These are phyloP conservation scores for Daldinia sp. DNA, from an alignment of 2,329 filamentous ascomycete species.

Conservation along the genomic window DNA sequence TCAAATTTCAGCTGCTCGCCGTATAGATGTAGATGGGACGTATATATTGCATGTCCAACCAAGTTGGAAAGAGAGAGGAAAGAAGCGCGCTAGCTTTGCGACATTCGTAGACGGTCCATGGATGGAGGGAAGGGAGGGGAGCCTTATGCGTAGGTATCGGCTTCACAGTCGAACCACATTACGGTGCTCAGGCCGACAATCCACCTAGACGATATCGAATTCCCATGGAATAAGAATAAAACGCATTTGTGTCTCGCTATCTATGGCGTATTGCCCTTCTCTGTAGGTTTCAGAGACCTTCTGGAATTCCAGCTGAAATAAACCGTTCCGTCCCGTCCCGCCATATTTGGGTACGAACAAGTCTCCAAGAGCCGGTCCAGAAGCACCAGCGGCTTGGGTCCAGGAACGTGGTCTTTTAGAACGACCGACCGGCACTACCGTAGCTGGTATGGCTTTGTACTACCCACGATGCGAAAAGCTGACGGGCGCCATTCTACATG, in stretches of 20 bases:
- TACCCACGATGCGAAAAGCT: slow-evolving; percentile 34
- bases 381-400: slow-evolving; percentile 28
- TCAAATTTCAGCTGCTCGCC: slow-evolving; percentile 12
- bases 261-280: not conserved
- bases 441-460: slow-evolving; percentile 21
- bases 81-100: not conserved
- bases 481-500: slow-evolving; percentile 27
- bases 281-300: not conserved
- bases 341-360: slow-evolving; percentile 1
- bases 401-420: slow-evolving; percentile 34
- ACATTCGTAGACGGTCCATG: not conserved
- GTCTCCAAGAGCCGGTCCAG: slow-evolving; percentile 20
- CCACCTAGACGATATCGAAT: not conserved
- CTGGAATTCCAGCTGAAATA: slow-evolving; percentile 9
- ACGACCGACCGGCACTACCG: slow-evolving; percentile 25
- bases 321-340: slow-evolving; percentile 17
- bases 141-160: too few relatives aligned
- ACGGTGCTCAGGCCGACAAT: not conserved
- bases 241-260: too few relatives aligned
- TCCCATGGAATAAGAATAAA: too few relatives aligned
- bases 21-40: slow-evolving; percentile 2
- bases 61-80: slow-evolving; percentile 1
- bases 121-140: too few relatives aligned
- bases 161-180: slow-evolving; percentile 12
- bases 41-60: not conserved